These are phyloP conservation scores for Aspergillus uvarum DNA, from an alignment of 2,329 filamentous ascomycete genomes.

Conservation along the genomic window DNA sequence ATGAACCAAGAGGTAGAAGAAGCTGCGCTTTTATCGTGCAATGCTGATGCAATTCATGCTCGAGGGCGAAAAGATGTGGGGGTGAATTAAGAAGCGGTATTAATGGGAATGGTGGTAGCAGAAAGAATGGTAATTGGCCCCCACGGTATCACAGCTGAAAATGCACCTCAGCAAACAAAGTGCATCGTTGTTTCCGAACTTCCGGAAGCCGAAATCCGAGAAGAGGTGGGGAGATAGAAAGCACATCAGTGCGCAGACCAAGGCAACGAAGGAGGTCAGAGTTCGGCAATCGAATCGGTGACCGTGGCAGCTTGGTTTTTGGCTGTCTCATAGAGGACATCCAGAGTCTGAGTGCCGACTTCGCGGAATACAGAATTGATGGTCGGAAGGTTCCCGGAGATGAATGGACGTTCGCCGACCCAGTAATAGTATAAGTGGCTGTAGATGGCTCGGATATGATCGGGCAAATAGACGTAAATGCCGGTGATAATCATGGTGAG, in stretches of 20 bases:
- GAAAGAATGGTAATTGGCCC: background rate
- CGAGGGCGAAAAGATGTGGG: slow-evolving; percentile 3
- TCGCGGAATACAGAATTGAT: slow-evolving; percentile 36
- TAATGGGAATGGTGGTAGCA: background rate
- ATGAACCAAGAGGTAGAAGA: slow-evolving; percentile 1
- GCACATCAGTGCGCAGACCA: background rate
- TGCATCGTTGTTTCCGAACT: background rate
- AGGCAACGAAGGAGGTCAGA: slow-evolving; percentile 23
- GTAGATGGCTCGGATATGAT: slow-evolving; percentile 80
- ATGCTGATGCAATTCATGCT: slow-evolving; percentile 8
- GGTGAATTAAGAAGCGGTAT: slow-evolving; percentile 2
- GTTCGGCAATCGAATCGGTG: slow-evolving; percentile 32
- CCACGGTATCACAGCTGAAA: background rate
- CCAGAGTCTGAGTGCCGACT: slow-evolving; percentile 33
- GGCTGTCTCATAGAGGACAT: slow-evolving; percentile 51
- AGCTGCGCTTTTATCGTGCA: background rate
- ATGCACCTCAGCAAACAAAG: background rate
- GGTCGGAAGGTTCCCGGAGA: slow-evolving; percentile 31
- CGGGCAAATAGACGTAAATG: slow-evolving; percentile 86
- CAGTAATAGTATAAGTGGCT: slow-evolving; percentile 93
- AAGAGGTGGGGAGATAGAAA: background rate
- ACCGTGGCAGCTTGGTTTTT: slow-evolving; percentile 45
- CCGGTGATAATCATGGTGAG: slow-evolving; percentile 83
- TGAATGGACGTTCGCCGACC: slow-evolving; percentile 65
- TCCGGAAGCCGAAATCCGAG: background rate